These are phyloP conservation scores for Coemansia asiatica DNA, from an alignment of 192 early-diverging fungal genomes.

Conservation along the genomic window DNA sequence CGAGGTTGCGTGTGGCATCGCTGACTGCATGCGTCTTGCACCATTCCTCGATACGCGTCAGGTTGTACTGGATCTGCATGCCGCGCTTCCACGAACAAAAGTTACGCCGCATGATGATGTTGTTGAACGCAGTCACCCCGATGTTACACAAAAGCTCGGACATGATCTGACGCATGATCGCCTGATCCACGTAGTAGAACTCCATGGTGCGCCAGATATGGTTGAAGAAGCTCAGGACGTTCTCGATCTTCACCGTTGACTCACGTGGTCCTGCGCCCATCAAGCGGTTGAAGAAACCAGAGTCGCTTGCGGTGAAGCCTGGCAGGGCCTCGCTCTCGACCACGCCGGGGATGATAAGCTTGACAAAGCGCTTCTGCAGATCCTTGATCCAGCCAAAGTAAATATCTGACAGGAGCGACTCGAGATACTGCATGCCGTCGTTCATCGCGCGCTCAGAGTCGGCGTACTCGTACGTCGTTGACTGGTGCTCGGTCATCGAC, in stretches of 20 bases:
- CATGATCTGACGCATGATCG: conserved; percentile 89
- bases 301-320: conserved; percentile 91
- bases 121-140: conserved; percentile 94
- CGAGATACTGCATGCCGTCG: conserved; percentile 85
- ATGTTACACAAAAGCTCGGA: conserved; percentile 95
- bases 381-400: conserved; percentile 99
- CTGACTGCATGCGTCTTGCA: conserved; percentile 92
- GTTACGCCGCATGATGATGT: conserved; percentile 96
- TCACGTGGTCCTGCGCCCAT: conserved; percentile 75
- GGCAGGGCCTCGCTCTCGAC: conserved; percentile 95
- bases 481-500: conserved; percentile 70
- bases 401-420: conserved; percentile 89
- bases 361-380: conserved; percentile 88
- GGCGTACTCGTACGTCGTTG: conserved; percentile 61
- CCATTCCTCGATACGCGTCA: conserved; percentile 97
- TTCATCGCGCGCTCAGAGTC: conserved; percentile 78
- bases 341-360: conserved; percentile 94
- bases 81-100: conserved; percentile 99
- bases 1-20: conserved; percentile 86
- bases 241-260: conserved; percentile 85
- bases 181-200: conserved; percentile 94
- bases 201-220: conserved; percentile 94
- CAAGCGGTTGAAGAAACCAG: conserved; percentile 87
- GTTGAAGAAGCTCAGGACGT: conserved; percentile 90
- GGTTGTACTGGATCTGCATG: conserved; percentile 99